Base-by-base conservation (phyloP, 805 yeast genomes). In the Sugiyamaella americana region DNA sequence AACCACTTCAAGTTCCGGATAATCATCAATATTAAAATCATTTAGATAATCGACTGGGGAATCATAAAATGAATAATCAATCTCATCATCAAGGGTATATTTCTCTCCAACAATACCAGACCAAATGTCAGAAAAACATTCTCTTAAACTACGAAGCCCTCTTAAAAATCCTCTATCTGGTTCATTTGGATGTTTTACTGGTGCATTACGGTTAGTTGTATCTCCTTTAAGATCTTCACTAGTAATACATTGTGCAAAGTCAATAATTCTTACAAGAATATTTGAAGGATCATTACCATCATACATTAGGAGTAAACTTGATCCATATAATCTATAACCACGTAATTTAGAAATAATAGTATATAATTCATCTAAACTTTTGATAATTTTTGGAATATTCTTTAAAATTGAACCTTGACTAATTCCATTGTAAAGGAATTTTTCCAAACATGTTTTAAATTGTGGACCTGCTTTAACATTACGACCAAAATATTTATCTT, bases 401-500 rank as follows among this genome's bases (percentile, higher is more conserved):
- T 72, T 68, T 13, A 78, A 47, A 24, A 89, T 74, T 21, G 93
- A 82, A 50, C 71, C 72, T 5, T 70, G 63, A 11, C 73, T 63
- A 3, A 61, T 47, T 3, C 96, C 96, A 64, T 88, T 87, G 59
- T 88, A 87, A 44, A 93, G 72, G 60, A 84, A 93, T 59, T 88
- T 71, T 21, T 84, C 72, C 41, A 93, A 61, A 23, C 86, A 78
- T 49, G 80, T 72, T n/a, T 82, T 79, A 65, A 94, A 89, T 58
- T 85, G 85, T 58, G 71, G 67, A 0, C 96, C 95, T 10, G 75
- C 76, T 48, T 68, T 72, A 2, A 93, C 73, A 30, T 75, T 66
- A 53, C 99, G 76, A 2, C 99, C 99, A 65, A 82, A 91, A 64
- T 93, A 93, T 68, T 93, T 93, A 67, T 93, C 98, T 49, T 82